Base-by-base conservation (phyloP, 2,329 filamentous ascomycete species). In the Teratosphaeria destructans region DNA sequence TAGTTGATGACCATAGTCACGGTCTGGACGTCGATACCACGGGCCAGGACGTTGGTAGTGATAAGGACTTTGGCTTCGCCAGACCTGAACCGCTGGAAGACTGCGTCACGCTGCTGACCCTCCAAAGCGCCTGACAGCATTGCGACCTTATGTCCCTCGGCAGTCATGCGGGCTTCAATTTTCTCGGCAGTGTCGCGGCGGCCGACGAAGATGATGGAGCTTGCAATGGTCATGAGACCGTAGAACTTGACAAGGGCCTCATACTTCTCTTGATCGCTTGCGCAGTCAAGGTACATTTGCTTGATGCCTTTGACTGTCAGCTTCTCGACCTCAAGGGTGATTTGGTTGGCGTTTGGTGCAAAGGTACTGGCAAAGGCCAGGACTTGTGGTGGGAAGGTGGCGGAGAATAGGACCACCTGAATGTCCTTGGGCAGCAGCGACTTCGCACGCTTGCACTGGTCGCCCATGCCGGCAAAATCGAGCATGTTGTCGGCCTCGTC, bases 1-100 rank as follows among this genome's bases (percentile, higher is more conserved):
- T 99, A 99, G 79, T 99, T 99, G 80, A 99, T 91, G 58, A 99
- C 94, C 87, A 99, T 94, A 10, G 91, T 96, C 14, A 99, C 94
- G 32, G 86, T 86, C 77, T 95, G 75, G 72, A 97, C 78, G 71
- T 99, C 94, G 69, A 99, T 97, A 72, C 94, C 94, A 71, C 94
- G 91, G 8, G 94, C 89, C 60, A 99, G 83, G 43, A 99, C 92
- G 71, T 99, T 99, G 67, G 94, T 99, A 1, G 94, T 95, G 71
- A 99, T 96, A 63, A 99, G 86, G 8, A 99, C 94, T 78, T 99
- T 99, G 70, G 90, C 90, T 61, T 87, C 82, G 47, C 93, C 93
- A 53, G 78, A 83, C 60, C 94, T 86, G 83, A 99, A 99, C 60
- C 88, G 83, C 70, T 93, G 85, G 62, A 99, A 86, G 62, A 97